Percentiles rank a stretch among this genome's conserved stretches.
These are phyloP conservation scores for Penicillium atrosanguineum DNA, from an alignment of 495 filamentous ascomycete genomes.

Conservation along the genomic window DNA sequence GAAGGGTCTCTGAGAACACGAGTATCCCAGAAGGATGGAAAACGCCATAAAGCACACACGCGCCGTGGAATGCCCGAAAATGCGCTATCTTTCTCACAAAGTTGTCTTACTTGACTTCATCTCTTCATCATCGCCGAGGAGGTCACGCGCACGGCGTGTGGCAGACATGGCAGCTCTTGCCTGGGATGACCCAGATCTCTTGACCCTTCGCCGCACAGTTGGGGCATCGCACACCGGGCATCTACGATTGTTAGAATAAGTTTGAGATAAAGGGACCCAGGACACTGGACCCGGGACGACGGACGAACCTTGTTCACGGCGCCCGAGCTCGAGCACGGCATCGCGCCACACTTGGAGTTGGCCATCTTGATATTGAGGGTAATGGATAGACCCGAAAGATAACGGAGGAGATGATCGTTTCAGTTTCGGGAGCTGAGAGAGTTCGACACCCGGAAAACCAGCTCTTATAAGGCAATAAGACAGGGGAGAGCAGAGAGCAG, in stretches of 20 bases:
- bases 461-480: conserved; percentile 6
- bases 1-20: too few species aligned
- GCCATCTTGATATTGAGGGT: conserved; percentile 8
- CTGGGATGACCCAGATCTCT: conserved; percentile 51
- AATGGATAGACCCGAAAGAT: background rate
- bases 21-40: background rate
- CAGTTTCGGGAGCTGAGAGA: background rate
- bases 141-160: conserved; percentile 34
- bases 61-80: background rate
- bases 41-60: background rate
- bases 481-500: background rate
- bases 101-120: background rate
- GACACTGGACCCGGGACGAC: background rate
- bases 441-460: conserved; percentile 1
- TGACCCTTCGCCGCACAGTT: conserved; percentile 37
- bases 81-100: background rate
- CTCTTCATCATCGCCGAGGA: background rate
- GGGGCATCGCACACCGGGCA: conserved; percentile 50
- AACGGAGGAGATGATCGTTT: background rate
- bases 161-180: conserved; percentile 48
- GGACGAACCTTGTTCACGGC: conserved; percentile 23
- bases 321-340: conserved; percentile 16
- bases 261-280: background rate
- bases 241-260: conserved; percentile 24
- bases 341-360: conserved; percentile 6